phyloP scores from a whole-genome alignment of 768 basidiomycete species.

The Pisolithus albus region DNA sequence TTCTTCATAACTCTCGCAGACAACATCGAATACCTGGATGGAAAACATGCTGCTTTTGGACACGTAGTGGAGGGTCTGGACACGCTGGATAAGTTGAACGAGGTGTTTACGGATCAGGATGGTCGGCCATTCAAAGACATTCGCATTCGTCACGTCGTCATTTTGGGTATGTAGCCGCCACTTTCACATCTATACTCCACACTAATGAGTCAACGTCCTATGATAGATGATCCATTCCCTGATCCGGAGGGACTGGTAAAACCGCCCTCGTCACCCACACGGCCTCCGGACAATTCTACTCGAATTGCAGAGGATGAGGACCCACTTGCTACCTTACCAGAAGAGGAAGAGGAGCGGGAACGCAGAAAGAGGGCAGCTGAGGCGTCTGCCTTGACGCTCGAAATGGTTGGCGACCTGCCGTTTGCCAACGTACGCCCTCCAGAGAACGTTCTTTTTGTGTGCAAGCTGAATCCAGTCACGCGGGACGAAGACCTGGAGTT shows the following conservation, averaged over 20 bases:
- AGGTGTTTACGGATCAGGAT: constrained; percentile 81
- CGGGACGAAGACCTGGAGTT: constrained; percentile 94
- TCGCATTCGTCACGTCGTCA: constrained; percentile 89
- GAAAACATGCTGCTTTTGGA: constrained; percentile 91
- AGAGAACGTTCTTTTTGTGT: constrained; percentile 97
- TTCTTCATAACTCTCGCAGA: constrained; percentile 94
- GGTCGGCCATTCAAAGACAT: constrained; percentile 92
- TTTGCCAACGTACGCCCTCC: constrained; percentile 98
- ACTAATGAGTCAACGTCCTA: constrained; percentile 1
- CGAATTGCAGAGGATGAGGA: constrained; percentile 96
- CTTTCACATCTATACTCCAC: background rate
- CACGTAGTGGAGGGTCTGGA: constrained; percentile 93
- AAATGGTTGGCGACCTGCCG: constrained; percentile 99
- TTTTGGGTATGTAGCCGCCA: constrained; percentile 57
- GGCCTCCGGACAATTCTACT: constrained; percentile 77
- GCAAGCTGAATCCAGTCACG: constrained; percentile 96
- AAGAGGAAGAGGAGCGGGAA: constrained; percentile 76
- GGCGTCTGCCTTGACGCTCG: constrained; percentile 91
- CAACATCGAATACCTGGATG: constrained; percentile 91
- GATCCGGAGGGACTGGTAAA: constrained; percentile 73
- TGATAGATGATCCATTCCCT: constrained; percentile 86
- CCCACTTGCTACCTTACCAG: constrained; percentile 70
- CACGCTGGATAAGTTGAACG: constrained; percentile 87
- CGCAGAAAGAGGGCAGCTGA: constrained; percentile 84
- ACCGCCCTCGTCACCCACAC: constrained; percentile 70